Base-by-base conservation (phyloP, 2,329 filamentous ascomycete genomes). In the Sclerotinia glacialis region DNA sequence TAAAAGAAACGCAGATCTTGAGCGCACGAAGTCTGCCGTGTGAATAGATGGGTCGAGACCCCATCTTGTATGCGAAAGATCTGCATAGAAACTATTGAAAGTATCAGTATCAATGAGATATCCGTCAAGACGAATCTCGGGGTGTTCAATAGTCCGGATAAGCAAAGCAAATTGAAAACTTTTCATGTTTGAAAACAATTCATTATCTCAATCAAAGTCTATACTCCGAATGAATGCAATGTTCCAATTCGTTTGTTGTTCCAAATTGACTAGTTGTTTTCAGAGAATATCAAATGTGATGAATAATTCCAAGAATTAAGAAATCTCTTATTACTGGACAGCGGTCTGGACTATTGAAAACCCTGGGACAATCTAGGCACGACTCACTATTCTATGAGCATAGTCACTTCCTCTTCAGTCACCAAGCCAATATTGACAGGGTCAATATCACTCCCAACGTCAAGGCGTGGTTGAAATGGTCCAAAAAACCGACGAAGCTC, bases 41-140 rank as follows among this genome's bases (percentile, higher is more conserved):
- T 91, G 89, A 5, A 91, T 79, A 18, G 83, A 75, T 1, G 88
- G 87, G 71, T 91, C 89, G 11, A 91, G 83, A 0, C 89, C 89
- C 89, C 89, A 92, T 74, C 89, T 79, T 0, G 89, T 92, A 74
- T 92, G 89, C 1, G 89, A 86, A 6, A 92, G 82, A 60, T 89
- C 87, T 31, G 86, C 81, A 72, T 90, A 86, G 71, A 91, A 92
- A 72, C 87, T 90, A 18, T 26, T 23, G 5, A 14, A 11, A 1
- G 34, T 23, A 23, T 47, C 56, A 60, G 56, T 5, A 11, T 18
- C 21, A 7, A 11, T 47, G 1, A 34, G 1, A 60, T 23, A 9
- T 31, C 26, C 55, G 21, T 44, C 3, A 3, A 21, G 21, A 14
- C 2, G n/a, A 23, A 23, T 23, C 14, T n/a, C 7, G 23, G 40